Percentiles rank a stretch among this genome's conserved stretches.
phyloP scores from a whole-genome alignment of 108 stramenopile genomes.

The Ochromonas danica region DNA sequence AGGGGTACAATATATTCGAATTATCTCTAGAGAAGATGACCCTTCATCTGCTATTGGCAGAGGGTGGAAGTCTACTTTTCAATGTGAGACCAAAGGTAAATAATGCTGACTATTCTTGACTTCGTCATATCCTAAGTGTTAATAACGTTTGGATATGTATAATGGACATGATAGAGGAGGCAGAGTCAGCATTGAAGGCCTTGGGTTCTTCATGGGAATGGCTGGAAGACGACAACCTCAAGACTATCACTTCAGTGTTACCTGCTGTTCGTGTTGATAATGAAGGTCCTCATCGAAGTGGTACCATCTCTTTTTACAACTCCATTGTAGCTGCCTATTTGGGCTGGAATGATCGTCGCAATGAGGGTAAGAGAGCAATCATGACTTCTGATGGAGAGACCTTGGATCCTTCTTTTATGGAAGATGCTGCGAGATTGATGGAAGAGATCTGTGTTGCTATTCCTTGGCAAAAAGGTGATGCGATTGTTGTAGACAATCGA shows the following conservation, averaged over 20 bases:
- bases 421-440: constrained; percentile 67
- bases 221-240: constrained; percentile 63
- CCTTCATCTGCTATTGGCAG: constrained; percentile 69
- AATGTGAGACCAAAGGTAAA: constrained; percentile 44
- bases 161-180: too few relatives aligned
- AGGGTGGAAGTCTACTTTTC: constrained; percentile 68
- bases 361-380: constrained; percentile 68
- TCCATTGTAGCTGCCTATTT: constrained; percentile 70
- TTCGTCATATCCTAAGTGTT: too few relatives aligned
- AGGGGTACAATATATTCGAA: constrained; percentile 68
- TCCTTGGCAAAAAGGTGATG: constrained; percentile 69
- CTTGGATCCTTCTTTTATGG: constrained; percentile 59
- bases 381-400: constrained; percentile 66
- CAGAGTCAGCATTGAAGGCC: constrained; percentile 58
- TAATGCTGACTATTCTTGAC: background rate
- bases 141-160: too few relatives aligned
- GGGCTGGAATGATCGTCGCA: constrained; percentile 72
- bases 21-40: constrained; percentile 71
- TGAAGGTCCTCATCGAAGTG: constrained; percentile 25
- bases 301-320: constrained; percentile 48
- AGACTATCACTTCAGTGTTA: constrained; percentile 65
- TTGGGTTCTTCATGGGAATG: constrained; percentile 71
- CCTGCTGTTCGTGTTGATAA: constrained; percentile 56
- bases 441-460: constrained; percentile 63
- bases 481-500: constrained; percentile 70